These are phyloP conservation scores for Fusarium albosuccineum DNA, from an alignment of 2,329 filamentous ascomycete species.

Conservation along the genomic window DNA sequence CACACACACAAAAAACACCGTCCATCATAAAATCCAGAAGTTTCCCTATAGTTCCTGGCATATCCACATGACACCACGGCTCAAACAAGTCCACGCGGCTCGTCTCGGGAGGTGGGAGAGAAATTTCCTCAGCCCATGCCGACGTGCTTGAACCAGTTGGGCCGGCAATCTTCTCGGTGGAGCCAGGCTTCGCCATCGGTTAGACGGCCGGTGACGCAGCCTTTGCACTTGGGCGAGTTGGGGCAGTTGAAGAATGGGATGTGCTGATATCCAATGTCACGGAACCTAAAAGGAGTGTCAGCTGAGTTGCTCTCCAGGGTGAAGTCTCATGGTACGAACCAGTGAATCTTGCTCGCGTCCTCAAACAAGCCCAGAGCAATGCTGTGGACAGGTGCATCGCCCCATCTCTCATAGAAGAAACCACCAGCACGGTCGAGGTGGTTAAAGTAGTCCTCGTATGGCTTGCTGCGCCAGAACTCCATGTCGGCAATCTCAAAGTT, in stretches of 20 bases:
- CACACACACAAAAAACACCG: conserved; percentile 17
- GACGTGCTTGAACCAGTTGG: conserved; percentile 97
- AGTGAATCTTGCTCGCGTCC: conserved; percentile 91
- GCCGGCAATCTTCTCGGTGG: conserved; percentile 91
- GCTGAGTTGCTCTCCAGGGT: neutral
- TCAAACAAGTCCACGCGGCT: neutral
- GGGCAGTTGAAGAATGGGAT: conserved; percentile 99
- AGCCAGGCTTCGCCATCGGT: conserved; percentile 90
- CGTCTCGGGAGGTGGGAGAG: conserved; percentile 22
- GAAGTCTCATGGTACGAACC: conserved; percentile 67
- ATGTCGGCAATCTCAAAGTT: conserved; percentile 98
- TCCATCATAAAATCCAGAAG: conserved; percentile 13
- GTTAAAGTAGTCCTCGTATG: conserved; percentile 96
- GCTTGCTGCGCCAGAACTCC: conserved; percentile 89
- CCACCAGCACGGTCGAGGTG: conserved; percentile 96
- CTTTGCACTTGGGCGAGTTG: conserved; percentile 92
- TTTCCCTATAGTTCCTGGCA: conserved; percentile 9
- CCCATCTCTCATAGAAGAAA: conserved; percentile 99
- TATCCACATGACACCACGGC: conserved; percentile 21
- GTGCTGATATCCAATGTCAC: conserved; percentile 98
- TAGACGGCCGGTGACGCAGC: conserved; percentile 87
- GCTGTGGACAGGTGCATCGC: conserved; percentile 96
- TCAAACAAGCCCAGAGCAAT: conserved; percentile 94
- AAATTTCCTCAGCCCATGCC: conserved; percentile 74
- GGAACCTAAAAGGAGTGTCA: conserved; percentile 76